phyloP scores from a whole-genome alignment of 441 rosid genomes.

The Gossypium gossypioides region DNA sequence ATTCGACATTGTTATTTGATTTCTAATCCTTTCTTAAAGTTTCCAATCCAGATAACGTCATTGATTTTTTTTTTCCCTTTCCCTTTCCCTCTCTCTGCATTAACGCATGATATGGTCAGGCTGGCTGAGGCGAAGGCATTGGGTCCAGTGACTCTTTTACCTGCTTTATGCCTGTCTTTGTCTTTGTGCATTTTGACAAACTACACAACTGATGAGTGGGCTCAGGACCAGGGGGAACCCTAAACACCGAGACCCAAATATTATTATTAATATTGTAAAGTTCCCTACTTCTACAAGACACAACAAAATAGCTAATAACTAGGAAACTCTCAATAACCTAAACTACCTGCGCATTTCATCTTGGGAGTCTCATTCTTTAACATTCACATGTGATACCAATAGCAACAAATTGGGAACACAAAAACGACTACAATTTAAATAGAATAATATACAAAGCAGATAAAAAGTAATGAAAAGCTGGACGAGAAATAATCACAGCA shows the following conservation, averaged over 20 bases:
- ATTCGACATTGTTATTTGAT: too few species aligned
- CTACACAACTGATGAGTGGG: conserved; percentile 9
- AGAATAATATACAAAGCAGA: conserved; percentile 7
- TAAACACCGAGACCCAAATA: background rate
- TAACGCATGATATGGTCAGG: conserved; percentile 14
- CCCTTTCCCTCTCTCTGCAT: background rate
- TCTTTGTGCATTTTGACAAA: conserved; percentile 19
- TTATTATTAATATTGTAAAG: background rate
- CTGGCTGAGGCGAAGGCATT: background rate
- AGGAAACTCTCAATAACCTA: conserved; percentile 12
- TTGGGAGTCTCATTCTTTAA: conserved; percentile 14
- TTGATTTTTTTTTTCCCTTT: too few species aligned
- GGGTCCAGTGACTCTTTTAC: background rate
- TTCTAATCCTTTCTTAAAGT: too few species aligned
- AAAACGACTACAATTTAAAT: background rate
- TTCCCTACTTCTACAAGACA: conserved; percentile 4
- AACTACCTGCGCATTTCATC: background rate
- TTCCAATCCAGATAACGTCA: too few species aligned
- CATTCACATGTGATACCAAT: conserved; percentile 25
- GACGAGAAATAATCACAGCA: background rate
- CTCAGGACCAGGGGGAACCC: background rate
- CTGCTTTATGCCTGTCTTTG: background rate
- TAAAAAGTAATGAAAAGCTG: background rate
- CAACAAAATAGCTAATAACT: conserved; percentile 8
- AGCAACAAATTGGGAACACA: conserved; percentile 26